phyloP scores from a whole-genome alignment of 2,329 filamentous ascomycete genomes.

The Aureobasidium zeae region DNA sequence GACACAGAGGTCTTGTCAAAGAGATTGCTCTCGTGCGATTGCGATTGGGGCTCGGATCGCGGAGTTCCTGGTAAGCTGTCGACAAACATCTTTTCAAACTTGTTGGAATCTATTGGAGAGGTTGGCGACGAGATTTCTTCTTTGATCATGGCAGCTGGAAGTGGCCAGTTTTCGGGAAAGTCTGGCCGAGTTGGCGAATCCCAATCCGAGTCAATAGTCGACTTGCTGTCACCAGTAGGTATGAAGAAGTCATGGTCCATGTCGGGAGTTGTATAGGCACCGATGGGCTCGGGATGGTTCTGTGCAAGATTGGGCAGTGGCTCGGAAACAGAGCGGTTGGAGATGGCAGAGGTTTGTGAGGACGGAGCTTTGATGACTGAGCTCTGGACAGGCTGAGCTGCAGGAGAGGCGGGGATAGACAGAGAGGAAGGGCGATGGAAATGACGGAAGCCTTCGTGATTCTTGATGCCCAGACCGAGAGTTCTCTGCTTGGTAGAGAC shows the following conservation, averaged over 20 bases:
- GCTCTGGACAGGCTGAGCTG: background rate
- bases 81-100: conserved; percentile 28
- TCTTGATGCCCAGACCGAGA: conserved; percentile 4
- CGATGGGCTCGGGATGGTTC: background rate
- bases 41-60: background rate
- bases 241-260: conserved; percentile 7
- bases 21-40: conserved; percentile 10
- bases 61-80: conserved; percentile 23
- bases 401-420: background rate
- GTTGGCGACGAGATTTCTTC: conserved; percentile 19
- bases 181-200: background rate
- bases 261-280: conserved; percentile 11
- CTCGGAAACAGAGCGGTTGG: background rate
- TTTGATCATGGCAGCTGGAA: conserved; percentile 2
- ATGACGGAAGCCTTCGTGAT: conserved; percentile 11
- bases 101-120: conserved; percentile 23
- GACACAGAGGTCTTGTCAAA: conserved; percentile 14
- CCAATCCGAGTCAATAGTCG: conserved; percentile 11
- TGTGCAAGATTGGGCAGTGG: background rate
- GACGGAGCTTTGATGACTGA: too few species aligned
- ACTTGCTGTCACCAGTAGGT: conserved; percentile 7
- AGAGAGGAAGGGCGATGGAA: conserved; percentile 9
- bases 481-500: conserved; percentile 8
- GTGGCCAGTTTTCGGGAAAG: conserved; percentile 18
- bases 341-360: background rate